Evolutionary conservation across 164 flowering plant genomes (phyloP).

Genomic region (Nymphaea thermarum): DNA sequence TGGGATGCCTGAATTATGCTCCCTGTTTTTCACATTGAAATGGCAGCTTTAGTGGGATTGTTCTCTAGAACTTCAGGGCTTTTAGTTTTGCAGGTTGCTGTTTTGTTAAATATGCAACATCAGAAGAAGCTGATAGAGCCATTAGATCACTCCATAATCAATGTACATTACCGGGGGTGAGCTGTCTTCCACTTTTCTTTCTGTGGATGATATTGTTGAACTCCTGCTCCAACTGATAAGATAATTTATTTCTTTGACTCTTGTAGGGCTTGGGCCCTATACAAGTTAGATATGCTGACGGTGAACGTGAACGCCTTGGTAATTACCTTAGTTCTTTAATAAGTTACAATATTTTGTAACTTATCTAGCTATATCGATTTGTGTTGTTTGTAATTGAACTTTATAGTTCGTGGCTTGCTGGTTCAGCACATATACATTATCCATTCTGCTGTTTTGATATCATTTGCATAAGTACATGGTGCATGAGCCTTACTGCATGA

Average conservation of each 20-base stretch:
- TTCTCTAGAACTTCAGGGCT: conserved; percentile 1
- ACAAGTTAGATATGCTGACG: conserved; percentile 98
- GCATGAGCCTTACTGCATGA: too few relatives aligned
- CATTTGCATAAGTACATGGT: too few relatives aligned
- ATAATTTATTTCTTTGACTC: conserved; percentile 9
- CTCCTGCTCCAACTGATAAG: background rate
- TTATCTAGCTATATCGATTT: background rate
- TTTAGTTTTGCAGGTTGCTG: conserved; percentile 84
- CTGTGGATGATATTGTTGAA: background rate
- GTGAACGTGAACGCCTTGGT: conserved; percentile 95
- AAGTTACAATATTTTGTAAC: background rate
- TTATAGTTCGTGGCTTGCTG: too few relatives aligned
- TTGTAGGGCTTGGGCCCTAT: conserved; percentile 80
- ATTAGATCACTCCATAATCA: conserved; percentile 88
- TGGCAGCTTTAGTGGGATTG: background rate
- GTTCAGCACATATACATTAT: too few relatives aligned
- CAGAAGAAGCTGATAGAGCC: conserved; percentile 93
- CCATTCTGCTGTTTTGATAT: too few relatives aligned
- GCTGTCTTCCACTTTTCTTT: conserved; percentile 8
- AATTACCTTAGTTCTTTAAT: conserved; percentile 12
- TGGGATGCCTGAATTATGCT: background rate
- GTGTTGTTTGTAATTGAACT: background rate
- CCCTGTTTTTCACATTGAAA: background rate
- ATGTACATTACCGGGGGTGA: conserved; percentile 83
- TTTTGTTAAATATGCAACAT: conserved; percentile 84